These are phyloP conservation scores for Globisporangium nagaii DNA, from an alignment of 352 stramenopile species.

Conservation along the genomic window DNA sequence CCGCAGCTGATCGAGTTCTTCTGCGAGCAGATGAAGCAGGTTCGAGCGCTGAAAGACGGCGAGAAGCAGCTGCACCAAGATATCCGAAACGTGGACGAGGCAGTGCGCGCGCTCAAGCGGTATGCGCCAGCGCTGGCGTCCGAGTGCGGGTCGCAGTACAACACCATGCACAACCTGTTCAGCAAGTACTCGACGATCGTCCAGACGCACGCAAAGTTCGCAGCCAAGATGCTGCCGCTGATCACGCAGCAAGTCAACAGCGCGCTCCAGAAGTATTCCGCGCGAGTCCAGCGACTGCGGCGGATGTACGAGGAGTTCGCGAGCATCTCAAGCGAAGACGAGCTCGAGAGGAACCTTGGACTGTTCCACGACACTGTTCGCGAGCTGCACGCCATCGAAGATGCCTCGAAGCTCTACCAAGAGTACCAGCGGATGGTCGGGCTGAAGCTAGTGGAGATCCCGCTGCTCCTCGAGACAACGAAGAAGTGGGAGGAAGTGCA, in stretches of 20 bases:
- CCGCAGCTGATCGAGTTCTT: constrained; percentile 70
- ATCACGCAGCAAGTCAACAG: constrained; percentile 67
- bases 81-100: constrained; percentile 66
- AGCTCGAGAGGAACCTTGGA: constrained; percentile 48
- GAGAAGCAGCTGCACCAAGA: constrained; percentile 63
- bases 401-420: constrained; percentile 51
- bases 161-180: constrained; percentile 38
- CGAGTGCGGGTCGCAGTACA: constrained; percentile 31
- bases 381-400: constrained; percentile 44
- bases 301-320: constrained; percentile 46
- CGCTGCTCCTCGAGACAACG: constrained; percentile 32
- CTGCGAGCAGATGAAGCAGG: constrained; percentile 61
- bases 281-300: constrained; percentile 44
- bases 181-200: constrained; percentile 39
- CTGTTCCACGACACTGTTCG: constrained; percentile 44
- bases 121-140: constrained; percentile 30
- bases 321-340: constrained; percentile 38
- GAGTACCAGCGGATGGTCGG: constrained; percentile 69
- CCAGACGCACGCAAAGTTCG: constrained; percentile 59
- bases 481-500: constrained; percentile 50
- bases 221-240: constrained; percentile 50
- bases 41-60: constrained; percentile 39
- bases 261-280: constrained; percentile 45
- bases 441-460: constrained; percentile 55
- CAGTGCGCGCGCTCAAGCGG: constrained; percentile 37